A percentile compares a stretch with the other conserved stretches of the same genome.
Evolutionary conservation across 73 alveolate species (phyloP).

Genomic region (Paramecium primaurelia): DNA sequence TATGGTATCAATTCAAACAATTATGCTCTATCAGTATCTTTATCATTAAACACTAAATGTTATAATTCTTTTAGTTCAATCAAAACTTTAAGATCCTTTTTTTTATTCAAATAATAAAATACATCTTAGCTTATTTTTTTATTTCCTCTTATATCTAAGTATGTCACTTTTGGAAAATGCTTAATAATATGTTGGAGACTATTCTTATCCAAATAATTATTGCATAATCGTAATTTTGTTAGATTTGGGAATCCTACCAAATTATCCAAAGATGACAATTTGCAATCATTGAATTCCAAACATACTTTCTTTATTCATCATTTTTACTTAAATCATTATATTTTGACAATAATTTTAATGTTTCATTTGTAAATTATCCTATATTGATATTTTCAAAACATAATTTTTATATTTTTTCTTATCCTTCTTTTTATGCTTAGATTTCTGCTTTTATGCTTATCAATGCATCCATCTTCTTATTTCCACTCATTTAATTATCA

Average conservation of each 20-base stretch:
- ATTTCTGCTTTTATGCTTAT: neutral
- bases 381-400: neutral
- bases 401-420: neutral
- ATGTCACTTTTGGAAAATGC: neutral
- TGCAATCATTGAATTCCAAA: neutral
- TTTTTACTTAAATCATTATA: conserved; percentile 11
- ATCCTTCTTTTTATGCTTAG: conserved; percentile 7
- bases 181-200: neutral
- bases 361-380: neutral
- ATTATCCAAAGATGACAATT: neutral
- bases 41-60: neutral
- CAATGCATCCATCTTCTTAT: neutral
- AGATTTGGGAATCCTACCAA: neutral
- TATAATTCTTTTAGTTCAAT: neutral
- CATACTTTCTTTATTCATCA: neutral
- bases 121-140: neutral
- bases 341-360: neutral
- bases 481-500: neutral
- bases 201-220: neutral
- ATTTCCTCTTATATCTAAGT: conserved; percentile 1
- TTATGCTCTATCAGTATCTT: neutral
- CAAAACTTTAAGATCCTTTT: conserved; percentile 22
- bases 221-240: neutral
- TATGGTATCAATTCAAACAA: neutral
- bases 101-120: neutral